Percentiles rank a stretch among this genome's conserved stretches.
phyloP scores from a whole-genome alignment of 345 rosid genomes.

The Eucalyptus erythrocorys region DNA sequence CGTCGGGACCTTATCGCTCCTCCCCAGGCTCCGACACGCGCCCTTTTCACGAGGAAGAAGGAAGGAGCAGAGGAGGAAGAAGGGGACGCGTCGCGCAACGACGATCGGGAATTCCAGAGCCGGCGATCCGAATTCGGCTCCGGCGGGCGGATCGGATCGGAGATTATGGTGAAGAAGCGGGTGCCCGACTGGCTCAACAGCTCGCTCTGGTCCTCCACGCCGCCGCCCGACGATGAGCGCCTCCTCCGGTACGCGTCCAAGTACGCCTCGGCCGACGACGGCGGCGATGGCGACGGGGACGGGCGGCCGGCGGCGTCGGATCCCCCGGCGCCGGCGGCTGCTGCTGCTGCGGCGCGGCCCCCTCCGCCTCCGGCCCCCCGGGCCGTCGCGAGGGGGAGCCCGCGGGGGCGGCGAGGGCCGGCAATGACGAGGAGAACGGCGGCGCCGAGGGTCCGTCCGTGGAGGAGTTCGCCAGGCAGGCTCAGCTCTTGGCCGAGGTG shows the following conservation, averaged over 20 bases:
- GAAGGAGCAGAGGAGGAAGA: not conserved
- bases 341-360: not conserved
- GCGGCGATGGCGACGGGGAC: not conserved
- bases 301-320: constrained; percentile 10
- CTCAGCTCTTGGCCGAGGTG: constrained; percentile 79
- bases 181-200: constrained; percentile 98
- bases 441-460: constrained; percentile 19
- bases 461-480: constrained; percentile 67
- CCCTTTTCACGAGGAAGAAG: not conserved
- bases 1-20: not conserved
- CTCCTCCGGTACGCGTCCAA: constrained; percentile 11
- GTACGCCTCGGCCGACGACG: constrained; percentile 7
- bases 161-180: constrained; percentile 61
- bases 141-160: not conserved
- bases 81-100: not conserved
- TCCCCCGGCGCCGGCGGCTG: constrained; percentile 8
- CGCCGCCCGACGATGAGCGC: constrained; percentile 36
- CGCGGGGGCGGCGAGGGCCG: not conserved
- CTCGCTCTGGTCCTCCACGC: constrained; percentile 74
- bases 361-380: not conserved
- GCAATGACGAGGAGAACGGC: constrained; percentile 15
- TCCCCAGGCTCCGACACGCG: not conserved
- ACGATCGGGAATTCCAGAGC: not conserved
- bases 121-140: not conserved
- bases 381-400: not conserved